phyloP scores from a whole-genome alignment of 495 filamentous ascomycete genomes.

The Aspergillus cristatus region DNA sequence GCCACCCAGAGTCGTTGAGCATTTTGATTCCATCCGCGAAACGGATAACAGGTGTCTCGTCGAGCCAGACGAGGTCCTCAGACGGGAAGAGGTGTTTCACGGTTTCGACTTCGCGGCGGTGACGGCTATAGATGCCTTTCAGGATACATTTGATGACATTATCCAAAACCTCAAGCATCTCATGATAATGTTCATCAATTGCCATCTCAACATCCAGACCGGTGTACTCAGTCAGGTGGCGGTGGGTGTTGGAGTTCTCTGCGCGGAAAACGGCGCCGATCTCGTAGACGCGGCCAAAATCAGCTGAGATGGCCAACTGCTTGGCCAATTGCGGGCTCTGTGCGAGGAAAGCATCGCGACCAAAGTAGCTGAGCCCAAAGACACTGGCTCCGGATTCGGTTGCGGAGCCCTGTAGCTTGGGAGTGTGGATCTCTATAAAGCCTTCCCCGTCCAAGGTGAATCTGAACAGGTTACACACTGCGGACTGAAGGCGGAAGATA shows the following conservation, averaged over 20 bases:
- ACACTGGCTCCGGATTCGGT: slow-evolving; percentile 90
- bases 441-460: slow-evolving; percentile 57
- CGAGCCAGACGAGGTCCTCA: slow-evolving; percentile 69
- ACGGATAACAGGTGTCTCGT: slow-evolving; percentile 69
- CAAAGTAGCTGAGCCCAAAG: slow-evolving; percentile 82
- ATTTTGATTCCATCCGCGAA: slow-evolving; percentile 73
- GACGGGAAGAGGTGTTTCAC: slow-evolving; percentile 57
- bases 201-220: slow-evolving; percentile 95
- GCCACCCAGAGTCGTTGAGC: slow-evolving; percentile 74
- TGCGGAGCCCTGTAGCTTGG: slow-evolving; percentile 77
- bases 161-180: slow-evolving; percentile 70
- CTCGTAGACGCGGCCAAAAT: slow-evolving; percentile 79
- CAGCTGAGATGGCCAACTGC: slow-evolving; percentile 86
- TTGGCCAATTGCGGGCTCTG: slow-evolving; percentile 93
- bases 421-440: slow-evolving; percentile 85
- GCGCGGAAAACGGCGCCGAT: slow-evolving; percentile 87
- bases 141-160: slow-evolving; percentile 76
- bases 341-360: slow-evolving; percentile 69
- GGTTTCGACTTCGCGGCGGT: slow-evolving; percentile 57
- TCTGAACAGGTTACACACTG: slow-evolving; percentile 70
- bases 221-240: slow-evolving; percentile 93
- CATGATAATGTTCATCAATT: slow-evolving; percentile 81
- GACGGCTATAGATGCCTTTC: slow-evolving; percentile 52
- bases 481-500: slow-evolving; percentile 71
- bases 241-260: slow-evolving; percentile 89